Conservation (phyloP, 1,139 yeast genomes). For the Taiozyma sp. region DNA sequence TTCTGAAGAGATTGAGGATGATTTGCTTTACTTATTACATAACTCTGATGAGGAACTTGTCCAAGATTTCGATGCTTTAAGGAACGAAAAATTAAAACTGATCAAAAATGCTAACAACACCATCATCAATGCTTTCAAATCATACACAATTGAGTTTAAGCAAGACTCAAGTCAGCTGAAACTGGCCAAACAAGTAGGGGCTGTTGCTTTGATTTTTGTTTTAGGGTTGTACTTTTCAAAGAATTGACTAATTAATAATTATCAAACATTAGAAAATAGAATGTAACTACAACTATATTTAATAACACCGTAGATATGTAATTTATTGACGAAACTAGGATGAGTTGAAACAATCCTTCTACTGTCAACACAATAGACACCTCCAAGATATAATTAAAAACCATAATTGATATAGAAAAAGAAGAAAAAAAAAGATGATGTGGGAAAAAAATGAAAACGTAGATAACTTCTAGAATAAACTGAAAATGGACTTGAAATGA, state of each 20-base stretch:
- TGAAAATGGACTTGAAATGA: neutral
- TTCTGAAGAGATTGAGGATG: slow-evolving; percentile 39
- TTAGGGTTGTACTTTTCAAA: slow-evolving; percentile 3
- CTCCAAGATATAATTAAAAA: neutral
- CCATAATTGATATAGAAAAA: neutral
- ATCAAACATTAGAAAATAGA: neutral
- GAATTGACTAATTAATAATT: neutral
- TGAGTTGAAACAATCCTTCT: neutral
- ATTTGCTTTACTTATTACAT: slow-evolving; percentile 18
- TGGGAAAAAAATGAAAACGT: neutral
- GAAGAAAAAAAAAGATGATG: neutral
- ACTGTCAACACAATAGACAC: neutral
- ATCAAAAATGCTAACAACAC: slow-evolving; percentile 10
- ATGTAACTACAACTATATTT: neutral
- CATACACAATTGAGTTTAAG: slow-evolving; percentile 12
- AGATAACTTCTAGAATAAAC: neutral
- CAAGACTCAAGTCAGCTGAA: neutral
- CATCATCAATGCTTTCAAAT: slow-evolving; percentile 15
- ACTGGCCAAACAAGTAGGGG: slow-evolving; percentile 2
- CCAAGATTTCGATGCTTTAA: neutral
- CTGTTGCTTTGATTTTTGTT: slow-evolving; percentile 2
- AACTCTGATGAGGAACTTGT: slow-evolving; percentile 10
- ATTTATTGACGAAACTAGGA: neutral
- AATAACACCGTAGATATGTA: neutral
- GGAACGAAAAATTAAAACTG: neutral